Percentiles rank a stretch among this genome's conserved stretches.
These are phyloP conservation scores for Diversispora eburnea DNA, from an alignment of 192 early-diverging fungal genomes.

Conservation along the genomic window DNA sequence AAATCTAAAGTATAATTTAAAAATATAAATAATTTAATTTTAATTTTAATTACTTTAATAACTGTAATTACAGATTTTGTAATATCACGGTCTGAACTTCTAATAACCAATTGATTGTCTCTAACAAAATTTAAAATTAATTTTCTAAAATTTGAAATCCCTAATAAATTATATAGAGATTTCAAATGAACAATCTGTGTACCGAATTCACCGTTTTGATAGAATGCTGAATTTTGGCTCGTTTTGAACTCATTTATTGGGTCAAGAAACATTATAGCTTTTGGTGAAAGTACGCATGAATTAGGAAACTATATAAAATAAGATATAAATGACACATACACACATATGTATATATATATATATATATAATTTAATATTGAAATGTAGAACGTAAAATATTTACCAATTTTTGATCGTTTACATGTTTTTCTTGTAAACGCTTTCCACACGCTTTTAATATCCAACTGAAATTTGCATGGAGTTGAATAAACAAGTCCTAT, in stretches of 20 bases:
- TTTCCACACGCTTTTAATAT: conserved; percentile 55
- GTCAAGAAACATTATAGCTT: conserved; percentile 2
- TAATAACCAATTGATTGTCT: conserved; percentile 24
- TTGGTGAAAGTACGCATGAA: background rate
- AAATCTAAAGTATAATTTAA: background rate
- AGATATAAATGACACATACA: background rate
- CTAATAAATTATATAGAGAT: conserved; percentile 13
- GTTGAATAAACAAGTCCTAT: conserved; percentile 58
- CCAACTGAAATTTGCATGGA: conserved; percentile 60
- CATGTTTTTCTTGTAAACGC: conserved; percentile 47
- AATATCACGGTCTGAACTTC: background rate
- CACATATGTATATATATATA: background rate
- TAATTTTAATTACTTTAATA: conserved; percentile 15
- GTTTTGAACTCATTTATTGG: background rate
- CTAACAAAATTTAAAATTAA: conserved; percentile 23
- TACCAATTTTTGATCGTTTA: conserved; percentile 50
- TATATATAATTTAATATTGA: background rate
- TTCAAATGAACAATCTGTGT: conserved; percentile 1
- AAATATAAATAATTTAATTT: background rate
- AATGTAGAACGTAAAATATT: background rate
- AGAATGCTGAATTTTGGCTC: background rate
- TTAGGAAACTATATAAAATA: conserved; percentile 10
- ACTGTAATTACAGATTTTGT: background rate
- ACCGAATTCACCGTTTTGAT: background rate
- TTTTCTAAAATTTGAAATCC: conserved; percentile 16